Percentiles rank a stretch among this genome's conserved stretches.
phyloP scores from a whole-genome alignment of 1,284 basidiomycete genomes.

The Pseudozyma sp. region DNA sequence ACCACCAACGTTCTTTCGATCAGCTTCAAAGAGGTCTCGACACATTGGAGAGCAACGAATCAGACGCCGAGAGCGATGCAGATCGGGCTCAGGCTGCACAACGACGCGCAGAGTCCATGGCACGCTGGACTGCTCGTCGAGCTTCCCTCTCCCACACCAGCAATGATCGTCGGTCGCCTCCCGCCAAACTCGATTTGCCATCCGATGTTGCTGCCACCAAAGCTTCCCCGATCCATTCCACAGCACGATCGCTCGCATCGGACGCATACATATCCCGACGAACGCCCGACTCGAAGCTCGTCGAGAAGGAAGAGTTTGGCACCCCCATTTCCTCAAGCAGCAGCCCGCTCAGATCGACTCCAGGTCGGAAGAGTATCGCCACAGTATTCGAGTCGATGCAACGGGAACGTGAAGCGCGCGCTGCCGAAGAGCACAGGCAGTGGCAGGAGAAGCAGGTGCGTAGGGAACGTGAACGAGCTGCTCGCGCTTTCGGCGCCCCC shows the following conservation, averaged over 20 bases:
- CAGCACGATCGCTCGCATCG: constrained; percentile 13
- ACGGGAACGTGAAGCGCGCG: constrained; percentile 36
- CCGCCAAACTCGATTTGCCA: constrained; percentile 1
- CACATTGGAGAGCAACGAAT: constrained; percentile 21
- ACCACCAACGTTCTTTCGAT: constrained; percentile 34
- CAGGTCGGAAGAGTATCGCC: constrained; percentile 45
- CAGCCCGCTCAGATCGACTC: constrained; percentile 23
- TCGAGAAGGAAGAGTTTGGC: constrained; percentile 4
- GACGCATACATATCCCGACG: constrained; percentile 7
- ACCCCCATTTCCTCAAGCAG: background rate
- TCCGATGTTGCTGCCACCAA: background rate
- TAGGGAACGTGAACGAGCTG: constrained; percentile 45
- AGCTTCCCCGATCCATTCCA: constrained; percentile 3
- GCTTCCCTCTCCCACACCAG: constrained; percentile 4
- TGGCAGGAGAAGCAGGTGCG: constrained; percentile 43
- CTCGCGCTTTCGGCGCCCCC: constrained; percentile 28
- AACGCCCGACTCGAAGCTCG: constrained; percentile 4
- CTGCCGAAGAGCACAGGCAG: constrained; percentile 32
- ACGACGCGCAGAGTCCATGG: constrained; percentile 33
- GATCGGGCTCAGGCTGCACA: constrained; percentile 22
- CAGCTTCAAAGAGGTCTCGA: constrained; percentile 34
- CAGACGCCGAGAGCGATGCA: constrained; percentile 33
- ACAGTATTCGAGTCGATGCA: constrained; percentile 51
- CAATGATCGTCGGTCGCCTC: constrained; percentile 2
- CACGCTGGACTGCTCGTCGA: constrained; percentile 38